These are phyloP conservation scores for Fusarium transvaalense DNA, from an alignment of 2,329 filamentous ascomycete genomes.

Conservation along the genomic window DNA sequence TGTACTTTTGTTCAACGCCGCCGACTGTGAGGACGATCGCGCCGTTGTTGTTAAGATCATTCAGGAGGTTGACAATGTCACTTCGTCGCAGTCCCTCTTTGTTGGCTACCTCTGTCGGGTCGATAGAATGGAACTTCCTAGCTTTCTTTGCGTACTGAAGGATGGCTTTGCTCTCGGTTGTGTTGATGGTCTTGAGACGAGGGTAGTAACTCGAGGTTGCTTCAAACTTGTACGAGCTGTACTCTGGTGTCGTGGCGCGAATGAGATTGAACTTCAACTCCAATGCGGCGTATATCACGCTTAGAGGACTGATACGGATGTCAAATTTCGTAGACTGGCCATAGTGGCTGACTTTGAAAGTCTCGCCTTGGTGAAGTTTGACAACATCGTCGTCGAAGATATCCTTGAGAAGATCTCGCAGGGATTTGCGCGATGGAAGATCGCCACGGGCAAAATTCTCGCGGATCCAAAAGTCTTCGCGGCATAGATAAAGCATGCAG, in stretches of 20 bases:
- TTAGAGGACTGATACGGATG: conserved; percentile 63
- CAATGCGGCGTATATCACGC: conserved; percentile 69
- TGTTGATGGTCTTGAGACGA: conserved; percentile 53
- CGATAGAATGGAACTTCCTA: conserved; percentile 59
- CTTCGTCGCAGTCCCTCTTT: conserved; percentile 54
- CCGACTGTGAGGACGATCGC: conserved; percentile 64
- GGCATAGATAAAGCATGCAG: conserved; percentile 70
- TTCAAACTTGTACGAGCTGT: conserved; percentile 66
- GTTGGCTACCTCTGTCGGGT: conserved; percentile 58
- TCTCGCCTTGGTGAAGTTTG: conserved; percentile 28
- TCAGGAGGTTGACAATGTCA: conserved; percentile 67
- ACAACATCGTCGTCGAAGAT: conserved; percentile 59
- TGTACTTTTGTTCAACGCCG: conserved; percentile 67
- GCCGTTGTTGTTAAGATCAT: conserved; percentile 64
- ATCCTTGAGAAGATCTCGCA: conserved; percentile 62
- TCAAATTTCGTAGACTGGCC: conserved; percentile 64
- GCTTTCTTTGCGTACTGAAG: conserved; percentile 56
- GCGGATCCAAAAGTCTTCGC: conserved; percentile 68
- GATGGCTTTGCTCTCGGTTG: conserved; percentile 60
- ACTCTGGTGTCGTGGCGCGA: conserved; percentile 68
- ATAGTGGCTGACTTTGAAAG: conserved; percentile 58
- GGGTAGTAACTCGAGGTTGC: conserved; percentile 51
- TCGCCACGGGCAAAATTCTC: conserved; percentile 72
- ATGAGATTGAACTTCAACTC: conserved; percentile 70
- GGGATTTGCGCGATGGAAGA: conserved; percentile 64